Conservation (phyloP, 805 yeast genomes). For the Teunomyces gatunensis region DNA sequence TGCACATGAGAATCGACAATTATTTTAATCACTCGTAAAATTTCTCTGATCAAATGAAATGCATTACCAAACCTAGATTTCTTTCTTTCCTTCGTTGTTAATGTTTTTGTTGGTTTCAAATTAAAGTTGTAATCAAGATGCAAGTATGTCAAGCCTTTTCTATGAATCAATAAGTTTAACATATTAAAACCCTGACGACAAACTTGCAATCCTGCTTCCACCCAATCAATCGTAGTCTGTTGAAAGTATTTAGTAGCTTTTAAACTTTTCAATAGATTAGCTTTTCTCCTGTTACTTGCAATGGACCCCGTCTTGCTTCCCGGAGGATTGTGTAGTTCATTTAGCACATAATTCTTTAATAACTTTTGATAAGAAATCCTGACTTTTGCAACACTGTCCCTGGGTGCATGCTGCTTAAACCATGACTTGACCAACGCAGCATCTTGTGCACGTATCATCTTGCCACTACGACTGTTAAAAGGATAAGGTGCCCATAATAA, state of each 20-base stretch:
- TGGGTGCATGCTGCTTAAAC: slow-evolving; percentile 70
- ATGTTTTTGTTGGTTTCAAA: slow-evolving; percentile 91
- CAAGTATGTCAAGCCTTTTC: slow-evolving; percentile 84
- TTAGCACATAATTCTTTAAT: slow-evolving; percentile 70
- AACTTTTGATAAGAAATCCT: slow-evolving; percentile 86
- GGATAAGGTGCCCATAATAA: slow-evolving; percentile 86
- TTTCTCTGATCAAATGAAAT: slow-evolving; percentile 89
- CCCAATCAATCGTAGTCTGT: slow-evolving; percentile 94
- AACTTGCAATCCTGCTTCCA: slow-evolving; percentile 94
- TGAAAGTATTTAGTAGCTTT: slow-evolving; percentile 85
- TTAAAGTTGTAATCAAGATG: slow-evolving; percentile 96
- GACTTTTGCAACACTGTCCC: slow-evolving; percentile 67
- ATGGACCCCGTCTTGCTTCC: slow-evolving; percentile 24
- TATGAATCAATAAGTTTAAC: slow-evolving; percentile 85
- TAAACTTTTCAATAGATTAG: slow-evolving; percentile 61
- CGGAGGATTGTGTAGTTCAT: slow-evolving; percentile 56
- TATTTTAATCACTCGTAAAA: slow-evolving; percentile 76
- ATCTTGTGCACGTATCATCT: slow-evolving; percentile 80
- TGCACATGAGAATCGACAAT: slow-evolving; percentile 94
- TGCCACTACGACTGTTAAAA: slow-evolving; percentile 71
- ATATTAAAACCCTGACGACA: slow-evolving; percentile 92
- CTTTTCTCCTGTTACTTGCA: slow-evolving; percentile 47
- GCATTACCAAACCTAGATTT: slow-evolving; percentile 95
- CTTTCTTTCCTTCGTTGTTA: slow-evolving; percentile 94
- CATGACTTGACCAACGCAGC: slow-evolving; percentile 80